These are phyloP conservation scores for Tetraselmis striata DNA, from an alignment of 139 green algal species.

Conservation along the genomic window DNA sequence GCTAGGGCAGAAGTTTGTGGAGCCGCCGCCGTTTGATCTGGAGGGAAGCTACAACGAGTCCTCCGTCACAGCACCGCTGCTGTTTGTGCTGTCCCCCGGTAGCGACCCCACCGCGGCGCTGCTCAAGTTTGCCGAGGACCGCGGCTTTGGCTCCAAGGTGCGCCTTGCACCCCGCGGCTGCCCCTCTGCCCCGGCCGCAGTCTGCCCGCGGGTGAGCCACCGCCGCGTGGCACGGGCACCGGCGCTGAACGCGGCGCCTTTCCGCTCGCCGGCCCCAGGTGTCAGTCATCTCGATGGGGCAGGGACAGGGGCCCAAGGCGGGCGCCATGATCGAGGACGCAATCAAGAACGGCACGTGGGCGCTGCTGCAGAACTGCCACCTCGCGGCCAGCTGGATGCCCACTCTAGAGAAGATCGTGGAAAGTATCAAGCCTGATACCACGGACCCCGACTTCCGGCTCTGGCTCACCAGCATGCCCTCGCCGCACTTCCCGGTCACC, in stretches of 20 bases:
- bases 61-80: slow-evolving; percentile 46
- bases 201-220: no score
- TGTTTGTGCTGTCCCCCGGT: slow-evolving; percentile 62
- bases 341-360: slow-evolving; percentile 60
- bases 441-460: slow-evolving; percentile 51
- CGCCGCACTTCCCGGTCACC: slow-evolving; percentile 49
- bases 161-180: no score
- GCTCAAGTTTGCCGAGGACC: slow-evolving; percentile 71
- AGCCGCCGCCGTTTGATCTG: slow-evolving; percentile 68
- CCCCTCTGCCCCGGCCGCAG: no score
- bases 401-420: slow-evolving; percentile 56
- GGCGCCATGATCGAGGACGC: slow-evolving; percentile 36
- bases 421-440: slow-evolving; percentile 26
- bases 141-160: slow-evolving; percentile 22
- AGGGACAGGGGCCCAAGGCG: slow-evolving; percentile 28
- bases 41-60: slow-evolving; percentile 67
- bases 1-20: slow-evolving; percentile 62
- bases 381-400: slow-evolving; percentile 65
- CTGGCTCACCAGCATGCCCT: slow-evolving; percentile 51
- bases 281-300: slow-evolving; percentile 29
- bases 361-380: slow-evolving; percentile 77
- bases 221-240: no score
- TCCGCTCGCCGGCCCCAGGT: no score
- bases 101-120: slow-evolving; percentile 63
- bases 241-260: no score